Evolutionary conservation across 805 yeast species (phyloP).

Genomic region (Schwanniomyces sp.): DNA sequence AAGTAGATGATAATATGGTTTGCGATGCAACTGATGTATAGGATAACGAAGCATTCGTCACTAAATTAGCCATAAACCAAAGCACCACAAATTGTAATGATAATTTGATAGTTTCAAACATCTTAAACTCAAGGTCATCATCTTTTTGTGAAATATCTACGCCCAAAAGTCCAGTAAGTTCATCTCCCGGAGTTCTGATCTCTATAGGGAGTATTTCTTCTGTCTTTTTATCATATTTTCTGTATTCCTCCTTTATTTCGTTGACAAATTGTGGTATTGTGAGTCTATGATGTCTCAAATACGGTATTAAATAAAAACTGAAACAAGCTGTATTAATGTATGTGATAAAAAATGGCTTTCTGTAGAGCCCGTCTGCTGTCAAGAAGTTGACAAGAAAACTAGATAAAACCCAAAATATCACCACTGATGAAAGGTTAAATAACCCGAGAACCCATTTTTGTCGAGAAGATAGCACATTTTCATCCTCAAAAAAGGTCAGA

Average conservation of each 20-base stretch:
- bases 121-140: conserved; percentile 26
- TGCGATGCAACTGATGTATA: conserved; percentile 94
- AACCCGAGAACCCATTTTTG: conserved; percentile 79
- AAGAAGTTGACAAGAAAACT: conserved; percentile 80
- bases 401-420: conserved; percentile 86
- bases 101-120: conserved; percentile 66
- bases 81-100: conserved; percentile 80
- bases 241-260: conserved; percentile 21
- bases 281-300: conserved; percentile 30
- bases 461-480: conserved; percentile 21
- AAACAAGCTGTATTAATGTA: conserved; percentile 89
- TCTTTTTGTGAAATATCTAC: not conserved
- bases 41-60: conserved; percentile 81
- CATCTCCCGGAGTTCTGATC: not conserved
- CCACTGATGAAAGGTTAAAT: conserved; percentile 68
- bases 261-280: conserved; percentile 20
- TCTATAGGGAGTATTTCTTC: not conserved
- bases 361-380: conserved; percentile 65
- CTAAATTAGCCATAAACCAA: conserved; percentile 90
- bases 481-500: conserved; percentile 19
- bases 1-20: conserved; percentile 88
- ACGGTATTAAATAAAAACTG: conserved; percentile 71
- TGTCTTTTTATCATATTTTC: conserved; percentile 1
- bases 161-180: not conserved
- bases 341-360: conserved; percentile 91